A percentile compares a stretch with the other conserved stretches of the same genome.
These are phyloP conservation scores for Coprinopsis marcescibilis DNA, from an alignment of 768 basidiomycete genomes.

Conservation along the genomic window DNA sequence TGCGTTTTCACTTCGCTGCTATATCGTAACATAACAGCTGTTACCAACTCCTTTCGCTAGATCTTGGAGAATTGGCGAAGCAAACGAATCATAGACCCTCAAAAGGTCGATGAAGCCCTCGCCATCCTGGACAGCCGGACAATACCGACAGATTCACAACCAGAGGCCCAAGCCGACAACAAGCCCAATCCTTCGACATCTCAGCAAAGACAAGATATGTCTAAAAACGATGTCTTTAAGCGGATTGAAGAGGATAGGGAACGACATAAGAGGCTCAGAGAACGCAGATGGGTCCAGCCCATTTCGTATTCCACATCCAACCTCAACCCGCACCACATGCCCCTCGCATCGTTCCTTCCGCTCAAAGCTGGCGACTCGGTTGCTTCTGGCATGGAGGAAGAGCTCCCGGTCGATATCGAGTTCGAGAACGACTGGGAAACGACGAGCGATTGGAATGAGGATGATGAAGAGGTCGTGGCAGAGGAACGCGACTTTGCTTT, in stretches of 20 bases:
- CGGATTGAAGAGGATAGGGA: conserved; percentile 92
- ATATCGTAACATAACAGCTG: neutral
- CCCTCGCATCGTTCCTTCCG: conserved; percentile 56
- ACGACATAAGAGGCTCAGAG: conserved; percentile 85
- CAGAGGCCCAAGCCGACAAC: conserved; percentile 5
- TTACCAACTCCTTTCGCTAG: conserved; percentile 30
- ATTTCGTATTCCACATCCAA: conserved; percentile 45
- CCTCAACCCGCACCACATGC: conserved; percentile 15
- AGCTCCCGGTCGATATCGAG: conserved; percentile 69
- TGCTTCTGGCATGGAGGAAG: conserved; percentile 37
- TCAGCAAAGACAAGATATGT: conserved; percentile 34
- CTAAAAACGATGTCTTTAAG: conserved; percentile 68
- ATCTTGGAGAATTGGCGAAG: conserved; percentile 89
- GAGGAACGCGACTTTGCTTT: conserved; percentile 74
- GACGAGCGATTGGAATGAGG: conserved; percentile 88
- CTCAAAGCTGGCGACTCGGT: conserved; percentile 30
- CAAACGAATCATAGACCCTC: conserved; percentile 78
- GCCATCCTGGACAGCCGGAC: conserved; percentile 44
- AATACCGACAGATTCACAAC: conserved; percentile 12
- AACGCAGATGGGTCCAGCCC: conserved; percentile 88
- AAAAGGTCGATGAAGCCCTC: conserved; percentile 69
- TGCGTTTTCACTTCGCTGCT: conserved; percentile 22
- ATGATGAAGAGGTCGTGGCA: conserved; percentile 68
- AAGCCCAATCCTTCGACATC: conserved; percentile 16
- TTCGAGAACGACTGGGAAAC: conserved; percentile 84